Conservation (phyloP, 139 green algal species). For the Mesotaenium endlicherianum region DNA sequence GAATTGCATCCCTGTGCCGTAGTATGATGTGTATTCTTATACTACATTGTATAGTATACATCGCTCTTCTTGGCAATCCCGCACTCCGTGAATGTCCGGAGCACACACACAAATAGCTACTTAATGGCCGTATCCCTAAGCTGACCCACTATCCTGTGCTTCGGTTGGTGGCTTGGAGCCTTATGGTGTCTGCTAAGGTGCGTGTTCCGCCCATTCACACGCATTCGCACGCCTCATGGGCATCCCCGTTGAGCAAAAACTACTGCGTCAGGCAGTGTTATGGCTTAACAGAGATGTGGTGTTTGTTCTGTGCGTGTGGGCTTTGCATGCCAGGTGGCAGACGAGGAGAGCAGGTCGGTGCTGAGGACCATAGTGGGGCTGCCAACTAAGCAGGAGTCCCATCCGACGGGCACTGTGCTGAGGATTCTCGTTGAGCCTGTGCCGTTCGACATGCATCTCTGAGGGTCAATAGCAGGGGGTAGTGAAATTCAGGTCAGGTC, state of each 20-base stretch:
- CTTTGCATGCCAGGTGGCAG: not conserved
- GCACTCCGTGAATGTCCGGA: too few species aligned
- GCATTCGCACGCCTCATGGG: not conserved
- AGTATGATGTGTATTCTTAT: too few species aligned
- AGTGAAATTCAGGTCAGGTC: too few species aligned
- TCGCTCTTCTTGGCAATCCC: too few species aligned
- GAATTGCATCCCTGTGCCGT: too few species aligned
- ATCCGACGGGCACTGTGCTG: constrained; percentile 2
- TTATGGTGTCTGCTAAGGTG: not conserved
- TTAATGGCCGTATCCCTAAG: too few species aligned
- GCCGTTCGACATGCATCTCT: constrained; percentile 8
- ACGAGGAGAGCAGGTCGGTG: not conserved
- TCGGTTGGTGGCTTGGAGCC: not conserved
- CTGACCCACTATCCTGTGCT: not conserved
- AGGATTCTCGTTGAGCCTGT: not conserved
- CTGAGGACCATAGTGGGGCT: not conserved
- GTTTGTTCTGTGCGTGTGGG: not conserved
- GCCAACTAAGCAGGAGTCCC: not conserved
- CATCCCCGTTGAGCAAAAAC: not conserved
- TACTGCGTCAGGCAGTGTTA: not conserved
- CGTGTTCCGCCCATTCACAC: not conserved
- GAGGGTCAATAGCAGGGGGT: too few species aligned
- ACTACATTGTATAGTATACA: too few species aligned
- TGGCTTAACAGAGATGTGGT: not conserved
- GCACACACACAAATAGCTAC: too few species aligned